These are phyloP conservation scores for Neofusicoccum sp. DNA, from an alignment of 2,329 filamentous ascomycete genomes.

Conservation along the genomic window DNA sequence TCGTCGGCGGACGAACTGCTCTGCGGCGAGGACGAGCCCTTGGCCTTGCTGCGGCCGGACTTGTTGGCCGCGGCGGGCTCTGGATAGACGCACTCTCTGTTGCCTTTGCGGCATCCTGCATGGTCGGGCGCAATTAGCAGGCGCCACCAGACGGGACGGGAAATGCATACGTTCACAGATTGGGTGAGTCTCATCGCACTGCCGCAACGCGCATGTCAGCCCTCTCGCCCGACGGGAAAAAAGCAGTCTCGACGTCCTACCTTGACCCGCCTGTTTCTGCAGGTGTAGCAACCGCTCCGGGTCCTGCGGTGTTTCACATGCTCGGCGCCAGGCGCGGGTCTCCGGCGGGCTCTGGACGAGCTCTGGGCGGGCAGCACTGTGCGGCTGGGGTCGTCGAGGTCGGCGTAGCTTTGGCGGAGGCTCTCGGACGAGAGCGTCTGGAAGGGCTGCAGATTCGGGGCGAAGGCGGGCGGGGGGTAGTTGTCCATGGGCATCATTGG, in stretches of 20 bases:
- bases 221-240: neutral
- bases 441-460: slow-evolving; percentile 27
- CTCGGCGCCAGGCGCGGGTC: slow-evolving; percentile 47
- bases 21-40: slow-evolving; percentile 45
- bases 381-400: slow-evolving; percentile 35
- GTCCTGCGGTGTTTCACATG: slow-evolving; percentile 91
- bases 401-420: slow-evolving; percentile 33
- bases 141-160: slow-evolving; percentile 12
- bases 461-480: slow-evolving; percentile 26
- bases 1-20: slow-evolving; percentile 55
- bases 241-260: slow-evolving; percentile 33
- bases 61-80: slow-evolving; percentile 59
- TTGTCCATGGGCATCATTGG: slow-evolving; percentile 31
- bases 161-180: slow-evolving; percentile 68
- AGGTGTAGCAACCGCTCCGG: slow-evolving; percentile 91
- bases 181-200: slow-evolving; percentile 90
- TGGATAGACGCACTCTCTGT: slow-evolving; percentile 86
- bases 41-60: slow-evolving; percentile 47
- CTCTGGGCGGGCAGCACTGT: slow-evolving; percentile 24
- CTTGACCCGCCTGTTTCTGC: slow-evolving; percentile 82
- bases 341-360: slow-evolving; percentile 28
- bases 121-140: slow-evolving; percentile 22
- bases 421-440: slow-evolving; percentile 33
- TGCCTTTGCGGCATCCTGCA: slow-evolving; percentile 83
- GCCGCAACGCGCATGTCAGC: slow-evolving; percentile 18